Percentiles rank a stretch among this genome's conserved stretches.
These are phyloP conservation scores for Aspergillus ruber DNA, from an alignment of 2,329 filamentous ascomycete genomes.

Conservation along the genomic window DNA sequence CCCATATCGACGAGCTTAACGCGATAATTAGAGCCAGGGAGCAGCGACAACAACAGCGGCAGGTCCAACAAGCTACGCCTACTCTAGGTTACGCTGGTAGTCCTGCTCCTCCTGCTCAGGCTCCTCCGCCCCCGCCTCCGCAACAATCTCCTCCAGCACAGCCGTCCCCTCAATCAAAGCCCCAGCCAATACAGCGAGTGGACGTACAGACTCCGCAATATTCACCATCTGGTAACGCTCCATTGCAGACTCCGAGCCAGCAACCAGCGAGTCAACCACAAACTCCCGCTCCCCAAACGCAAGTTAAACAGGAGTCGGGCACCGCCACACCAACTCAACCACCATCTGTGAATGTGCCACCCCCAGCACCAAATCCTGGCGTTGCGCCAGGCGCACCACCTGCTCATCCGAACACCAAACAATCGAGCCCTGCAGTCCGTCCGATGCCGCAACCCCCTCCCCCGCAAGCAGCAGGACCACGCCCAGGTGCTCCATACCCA, in stretches of 20 bases:
- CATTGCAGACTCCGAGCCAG: slow-evolving; percentile 3
- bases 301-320: slow-evolving; percentile 25
- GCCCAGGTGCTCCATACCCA: slow-evolving; percentile 22
- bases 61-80: slow-evolving; percentile 13
- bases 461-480: slow-evolving; percentile 15
- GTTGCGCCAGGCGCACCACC: slow-evolving; percentile 5
- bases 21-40: slow-evolving; percentile 42
- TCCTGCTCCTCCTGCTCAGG: not conserved
- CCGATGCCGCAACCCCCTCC: slow-evolving; percentile 19
- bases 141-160: slow-evolving; percentile 10
- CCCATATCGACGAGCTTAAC: slow-evolving; percentile 47
- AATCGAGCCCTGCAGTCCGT: slow-evolving; percentile 17
- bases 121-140: not conserved
- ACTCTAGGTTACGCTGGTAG: slow-evolving; percentile 1
- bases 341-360: not conserved
- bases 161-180: not conserved
- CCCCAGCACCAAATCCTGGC: slow-evolving; percentile 4
- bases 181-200: slow-evolving; percentile 11
- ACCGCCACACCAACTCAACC: slow-evolving; percentile 6
- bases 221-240: slow-evolving; percentile 1
- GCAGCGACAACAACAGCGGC: slow-evolving; percentile 32
- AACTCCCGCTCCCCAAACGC: slow-evolving; percentile 12
- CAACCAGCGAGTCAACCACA: slow-evolving; percentile 6
- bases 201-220: slow-evolving; percentile 16
- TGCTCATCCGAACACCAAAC: slow-evolving; percentile 10